Base-by-base conservation (phyloP, 768 basidiomycete species). In the Chlorophyllum brunneum region DNA sequence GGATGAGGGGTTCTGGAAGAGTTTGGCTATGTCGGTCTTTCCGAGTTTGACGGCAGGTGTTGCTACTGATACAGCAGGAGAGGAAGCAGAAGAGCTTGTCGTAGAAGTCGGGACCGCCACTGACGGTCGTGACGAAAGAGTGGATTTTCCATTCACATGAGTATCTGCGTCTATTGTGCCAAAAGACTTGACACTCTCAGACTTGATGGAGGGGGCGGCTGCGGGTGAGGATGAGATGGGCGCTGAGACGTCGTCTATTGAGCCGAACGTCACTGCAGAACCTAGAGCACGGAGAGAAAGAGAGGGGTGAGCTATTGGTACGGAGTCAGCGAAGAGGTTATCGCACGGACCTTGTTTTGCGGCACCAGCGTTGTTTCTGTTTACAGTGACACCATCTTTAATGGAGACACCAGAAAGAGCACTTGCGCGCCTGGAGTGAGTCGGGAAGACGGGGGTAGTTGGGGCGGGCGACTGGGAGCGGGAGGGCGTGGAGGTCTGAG, bases 151-250 rank as follows among this genome's bases (percentile, higher is more conserved):
- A 67, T 87, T 88, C 55, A 80, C 70, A 65, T 83, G 78, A 54
- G 55, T 27, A 24, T 74, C 74, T 20, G 64, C 40, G 26, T 83
- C 82, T 33, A 93, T 81, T 22, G 86, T 77, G 63, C 92, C 91
- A 70, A 94, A 94, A 38, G 87, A 81, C 69, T 85, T 91, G 60
- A 92, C 85, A 61, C 70, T 78, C 62, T 85, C 85, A 57, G 82
- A 74, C 73, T 83, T 86, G 63, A 82, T 85, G 63, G 82, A 77
- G 58, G 73, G 72, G 30, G 81, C 77, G 45, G 81, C 72, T 49
- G 89, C 87, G 30, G 92, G 90, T 7, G 90, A 91, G 40, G 90
- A 87, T 30, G 91, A 88, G 61, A 92, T 84, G 55, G 85, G 78
- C 48, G 89, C 83, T 54, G 77, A 70, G 58, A 77, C 79, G 68